These are phyloP conservation scores for Leccinum arenicola DNA, from an alignment of 768 basidiomycete species.

Conservation along the genomic window DNA sequence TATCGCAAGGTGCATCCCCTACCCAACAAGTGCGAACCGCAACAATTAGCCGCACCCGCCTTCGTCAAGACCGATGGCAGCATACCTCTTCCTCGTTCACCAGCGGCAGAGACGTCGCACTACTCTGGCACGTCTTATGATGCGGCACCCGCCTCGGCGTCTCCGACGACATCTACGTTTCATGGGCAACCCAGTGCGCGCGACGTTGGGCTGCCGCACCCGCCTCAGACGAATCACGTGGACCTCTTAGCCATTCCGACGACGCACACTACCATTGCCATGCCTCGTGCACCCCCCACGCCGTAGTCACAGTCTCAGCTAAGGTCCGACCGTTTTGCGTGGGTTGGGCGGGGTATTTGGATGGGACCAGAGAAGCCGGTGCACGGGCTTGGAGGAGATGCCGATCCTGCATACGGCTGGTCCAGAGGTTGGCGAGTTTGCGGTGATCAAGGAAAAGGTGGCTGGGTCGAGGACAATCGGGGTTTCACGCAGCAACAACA, in stretches of 20 bases:
- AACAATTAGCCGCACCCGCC: constrained; percentile 22
- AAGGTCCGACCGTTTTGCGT: constrained; percentile 54
- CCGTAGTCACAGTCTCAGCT: constrained; percentile 80
- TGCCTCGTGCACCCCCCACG: constrained; percentile 73
- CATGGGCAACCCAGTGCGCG: constrained; percentile 62
- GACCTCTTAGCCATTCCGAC: constrained; percentile 25
- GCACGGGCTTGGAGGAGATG: constrained; percentile 34
- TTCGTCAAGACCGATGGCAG: constrained; percentile 66
- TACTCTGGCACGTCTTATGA: constrained; percentile 84
- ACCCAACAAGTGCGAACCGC: constrained; percentile 32
- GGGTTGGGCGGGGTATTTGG: constrained; percentile 66
- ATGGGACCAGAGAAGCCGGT: constrained; percentile 31
- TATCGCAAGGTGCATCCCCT: constrained; percentile 30
- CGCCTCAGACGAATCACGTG: constrained; percentile 25
- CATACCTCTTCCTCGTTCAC: constrained; percentile 79
- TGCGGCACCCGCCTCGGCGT: constrained; percentile 40
- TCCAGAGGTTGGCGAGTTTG: constrained; percentile 59
- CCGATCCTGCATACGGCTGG: constrained; percentile 61
- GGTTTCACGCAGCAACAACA: constrained; percentile 10
- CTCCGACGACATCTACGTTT: constrained; percentile 60
- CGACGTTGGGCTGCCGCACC: constrained; percentile 49
- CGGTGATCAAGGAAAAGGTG: constrained; percentile 34
- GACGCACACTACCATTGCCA: constrained; percentile 30
- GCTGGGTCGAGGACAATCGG: constrained; percentile 28
- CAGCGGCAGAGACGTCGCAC: constrained; percentile 78